Conservation (phyloP, 768 basidiomycete species). For the Tylopilus balloui region DNA sequence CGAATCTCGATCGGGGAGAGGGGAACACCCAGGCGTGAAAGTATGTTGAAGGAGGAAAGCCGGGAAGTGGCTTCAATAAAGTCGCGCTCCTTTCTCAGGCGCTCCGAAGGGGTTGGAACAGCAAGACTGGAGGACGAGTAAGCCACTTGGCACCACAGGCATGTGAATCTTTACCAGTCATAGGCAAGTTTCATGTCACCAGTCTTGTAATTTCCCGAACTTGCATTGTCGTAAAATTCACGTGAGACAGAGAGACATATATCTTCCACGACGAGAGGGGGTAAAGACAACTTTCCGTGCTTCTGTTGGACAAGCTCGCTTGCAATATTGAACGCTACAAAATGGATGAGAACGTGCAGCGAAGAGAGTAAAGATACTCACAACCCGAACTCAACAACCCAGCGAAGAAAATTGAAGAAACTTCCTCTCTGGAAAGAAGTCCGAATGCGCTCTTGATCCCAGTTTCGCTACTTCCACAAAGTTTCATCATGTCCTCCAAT, state of each 20-base stretch:
- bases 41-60: conserved; percentile 86
- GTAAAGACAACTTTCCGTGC: conserved; percentile 45
- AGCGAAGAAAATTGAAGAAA: conserved; percentile 77
- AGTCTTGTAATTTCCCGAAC: conserved; percentile 83
- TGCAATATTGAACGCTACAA: conserved; percentile 63
- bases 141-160: background rate
- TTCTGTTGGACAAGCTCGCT: conserved; percentile 52
- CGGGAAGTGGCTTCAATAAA: conserved; percentile 98
- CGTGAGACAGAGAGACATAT: conserved; percentile 76
- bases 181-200: conserved; percentile 98
- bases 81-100: conserved; percentile 66
- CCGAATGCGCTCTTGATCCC: conserved; percentile 77
- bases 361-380: conserved; percentile 42
- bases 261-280: conserved; percentile 55
- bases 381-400: conserved; percentile 85
- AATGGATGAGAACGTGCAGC: conserved; percentile 7
- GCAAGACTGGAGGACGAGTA: conserved; percentile 52
- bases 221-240: conserved; percentile 95
- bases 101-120: conserved; percentile 62
- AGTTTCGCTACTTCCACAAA: conserved; percentile 60
- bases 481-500: conserved; percentile 85
- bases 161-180: conserved; percentile 63
- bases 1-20: conserved; percentile 93
- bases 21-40: conserved; percentile 65
- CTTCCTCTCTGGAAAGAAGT: conserved; percentile 61